A percentile compares a stretch with the other conserved stretches of the same genome.
Conservation (phyloP, 1,284 basidiomycete genomes). For the Cryptococcus sp. region DNA sequence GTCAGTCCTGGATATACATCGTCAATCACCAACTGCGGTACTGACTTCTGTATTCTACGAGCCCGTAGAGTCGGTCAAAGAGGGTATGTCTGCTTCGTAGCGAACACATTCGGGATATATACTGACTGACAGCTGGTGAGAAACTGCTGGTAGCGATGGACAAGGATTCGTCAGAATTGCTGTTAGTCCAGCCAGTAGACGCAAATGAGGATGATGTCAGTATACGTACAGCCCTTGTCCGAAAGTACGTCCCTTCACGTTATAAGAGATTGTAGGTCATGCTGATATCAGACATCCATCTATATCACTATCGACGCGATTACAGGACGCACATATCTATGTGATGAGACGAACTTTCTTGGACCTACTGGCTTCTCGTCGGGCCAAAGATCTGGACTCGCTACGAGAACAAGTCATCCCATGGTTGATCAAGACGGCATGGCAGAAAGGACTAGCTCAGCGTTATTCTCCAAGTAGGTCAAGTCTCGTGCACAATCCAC, state of each 20-base stretch:
- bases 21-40: slow-evolving; percentile 66
- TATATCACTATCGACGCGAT: slow-evolving; percentile 62
- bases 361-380: slow-evolving; percentile 62
- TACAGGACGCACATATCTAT: slow-evolving; percentile 86
- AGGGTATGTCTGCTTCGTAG: slow-evolving; percentile 31
- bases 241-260: slow-evolving; percentile 47
- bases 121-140: slow-evolving; percentile 30
- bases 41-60: slow-evolving; percentile 76
- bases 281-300: slow-evolving; percentile 61
- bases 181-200: slow-evolving; percentile 64
- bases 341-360: slow-evolving; percentile 71
- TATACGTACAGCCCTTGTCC: slow-evolving; percentile 65
- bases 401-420: slow-evolving; percentile 82
- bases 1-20: slow-evolving; percentile 72
- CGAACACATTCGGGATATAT: neutral
- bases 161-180: slow-evolving; percentile 57
- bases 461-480: slow-evolving; percentile 42
- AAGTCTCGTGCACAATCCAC: neutral
- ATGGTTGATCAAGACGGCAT: slow-evolving; percentile 80
- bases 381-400: slow-evolving; percentile 63
- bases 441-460: slow-evolving; percentile 48
- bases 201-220: slow-evolving; percentile 65
- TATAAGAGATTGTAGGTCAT: neutral
- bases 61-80: slow-evolving; percentile 47
- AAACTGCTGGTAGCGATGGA: slow-evolving; percentile 41